Conservation (phyloP, 2,329 filamentous ascomycete species). For the Thielaviopsis populi region DNA sequence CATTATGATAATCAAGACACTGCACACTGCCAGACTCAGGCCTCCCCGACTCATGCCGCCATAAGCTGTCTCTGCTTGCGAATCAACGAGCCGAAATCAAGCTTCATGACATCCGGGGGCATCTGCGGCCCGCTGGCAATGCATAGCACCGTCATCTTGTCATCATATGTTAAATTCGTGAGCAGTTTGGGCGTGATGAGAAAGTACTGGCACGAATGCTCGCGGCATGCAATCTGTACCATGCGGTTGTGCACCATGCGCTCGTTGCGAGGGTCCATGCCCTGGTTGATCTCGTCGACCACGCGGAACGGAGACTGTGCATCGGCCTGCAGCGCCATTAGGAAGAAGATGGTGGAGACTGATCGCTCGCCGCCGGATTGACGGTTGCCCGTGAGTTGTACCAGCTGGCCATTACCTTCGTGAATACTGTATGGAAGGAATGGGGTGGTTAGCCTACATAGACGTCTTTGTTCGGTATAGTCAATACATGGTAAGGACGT, state of each 20-base stretch:
- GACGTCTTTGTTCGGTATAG: conserved; percentile 11
- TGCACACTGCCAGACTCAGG: neutral
- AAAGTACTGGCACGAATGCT: conserved; percentile 77
- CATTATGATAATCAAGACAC: neutral
- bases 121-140: conserved; percentile 79
- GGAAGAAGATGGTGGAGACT: conserved; percentile 95
- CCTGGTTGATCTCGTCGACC: conserved; percentile 98
- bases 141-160: conserved; percentile 82
- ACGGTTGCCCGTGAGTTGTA: conserved; percentile 63
- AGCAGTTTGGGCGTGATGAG: conserved; percentile 94
- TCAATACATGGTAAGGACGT: conserved; percentile 23
- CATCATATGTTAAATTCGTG: conserved; percentile 68
- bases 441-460: neutral
- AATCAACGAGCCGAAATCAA: conserved; percentile 36
- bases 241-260: conserved; percentile 96
- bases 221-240: conserved; percentile 89
- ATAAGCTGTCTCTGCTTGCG: conserved; percentile 29
- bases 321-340: conserved; percentile 91
- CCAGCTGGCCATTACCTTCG: conserved; percentile 16
- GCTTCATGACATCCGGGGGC: conserved; percentile 36
- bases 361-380: conserved; percentile 94
- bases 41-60: conserved; percentile 20
- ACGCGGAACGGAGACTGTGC: conserved; percentile 93
- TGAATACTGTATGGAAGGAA: conserved; percentile 10
- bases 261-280: conserved; percentile 97